Evolutionary conservation across 371 early-diverging fungal genomes (phyloP).

Genomic region (Mortierella sp.): DNA sequence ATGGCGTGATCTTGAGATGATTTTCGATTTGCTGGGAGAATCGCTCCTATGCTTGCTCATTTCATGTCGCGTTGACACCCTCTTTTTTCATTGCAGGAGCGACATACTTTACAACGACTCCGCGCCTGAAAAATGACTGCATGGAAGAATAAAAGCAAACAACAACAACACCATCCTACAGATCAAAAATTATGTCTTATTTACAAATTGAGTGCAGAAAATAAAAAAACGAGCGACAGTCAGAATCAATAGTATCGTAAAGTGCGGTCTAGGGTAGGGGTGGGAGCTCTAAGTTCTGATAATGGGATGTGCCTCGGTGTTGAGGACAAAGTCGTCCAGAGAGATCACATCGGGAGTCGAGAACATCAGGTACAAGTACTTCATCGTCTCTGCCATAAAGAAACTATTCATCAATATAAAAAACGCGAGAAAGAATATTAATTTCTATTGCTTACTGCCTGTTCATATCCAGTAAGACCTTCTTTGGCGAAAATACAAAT

Average conservation of each 20-base stretch:
- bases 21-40: background rate
- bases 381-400: slow-evolving; percentile 90
- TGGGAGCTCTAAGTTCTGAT: slow-evolving; percentile 15
- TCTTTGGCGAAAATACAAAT: background rate
- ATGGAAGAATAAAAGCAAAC: background rate
- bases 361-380: slow-evolving; percentile 89
- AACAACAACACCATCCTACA: background rate
- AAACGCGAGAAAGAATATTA: background rate
- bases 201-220: slow-evolving; percentile 3
- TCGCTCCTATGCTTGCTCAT: background rate
- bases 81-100: slow-evolving; percentile 5
- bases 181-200: background rate
- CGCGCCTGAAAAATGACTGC: background rate
- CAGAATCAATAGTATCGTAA: background rate
- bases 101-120: background rate
- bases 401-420: slow-evolving; percentile 59
- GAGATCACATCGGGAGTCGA: slow-evolving; percentile 72
- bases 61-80: background rate
- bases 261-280: background rate
- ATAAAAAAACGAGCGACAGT: background rate
- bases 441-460: too few species aligned
- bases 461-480: background rate
- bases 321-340: slow-evolving; percentile 81
- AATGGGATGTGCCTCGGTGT: slow-evolving; percentile 84
- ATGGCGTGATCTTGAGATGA: background rate